Evolutionary conservation across 805 yeast genomes (phyloP).

Genomic region (Spathaspora girioi): DNA sequence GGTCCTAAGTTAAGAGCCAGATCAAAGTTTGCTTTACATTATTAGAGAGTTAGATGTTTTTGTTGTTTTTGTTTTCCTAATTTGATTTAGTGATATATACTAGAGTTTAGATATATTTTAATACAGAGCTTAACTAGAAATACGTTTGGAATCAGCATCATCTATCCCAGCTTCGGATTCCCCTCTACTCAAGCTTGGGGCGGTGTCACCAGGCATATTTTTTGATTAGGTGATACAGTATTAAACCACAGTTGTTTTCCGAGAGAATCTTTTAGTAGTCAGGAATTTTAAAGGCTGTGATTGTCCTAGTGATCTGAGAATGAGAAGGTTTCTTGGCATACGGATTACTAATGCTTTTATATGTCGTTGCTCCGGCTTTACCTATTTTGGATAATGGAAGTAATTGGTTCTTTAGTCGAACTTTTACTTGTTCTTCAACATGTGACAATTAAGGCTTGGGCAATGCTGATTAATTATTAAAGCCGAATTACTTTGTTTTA

Average conservation of each 20-base stretch:
- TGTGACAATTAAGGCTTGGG: neutral
- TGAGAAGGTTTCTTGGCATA: neutral
- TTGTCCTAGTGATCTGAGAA: too few relatives aligned
- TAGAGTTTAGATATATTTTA: neutral
- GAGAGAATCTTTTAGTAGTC: too few relatives aligned
- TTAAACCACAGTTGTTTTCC: too few relatives aligned
- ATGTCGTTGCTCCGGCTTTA: neutral
- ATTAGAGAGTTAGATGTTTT: neutral
- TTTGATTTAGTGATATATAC: neutral
- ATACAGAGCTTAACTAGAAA: neutral
- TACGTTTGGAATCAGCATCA: neutral
- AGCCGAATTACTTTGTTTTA: neutral
- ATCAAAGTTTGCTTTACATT: slow-evolving; percentile 30
- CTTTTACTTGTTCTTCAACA: too few relatives aligned
- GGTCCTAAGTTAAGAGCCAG: slow-evolving; percentile 45
- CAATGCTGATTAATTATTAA: neutral
- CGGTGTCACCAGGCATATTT: too few relatives aligned
- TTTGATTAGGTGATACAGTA: too few relatives aligned
- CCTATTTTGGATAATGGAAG: neutral
- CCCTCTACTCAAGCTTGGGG: too few relatives aligned
- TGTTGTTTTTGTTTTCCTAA: neutral
- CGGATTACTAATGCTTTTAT: neutral
- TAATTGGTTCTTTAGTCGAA: too few relatives aligned
- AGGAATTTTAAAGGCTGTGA: too few relatives aligned
- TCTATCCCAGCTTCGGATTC: too few relatives aligned